Base-by-base conservation (phyloP, 179 eudicot species). In the Vitellaria paradoxa region DNA sequence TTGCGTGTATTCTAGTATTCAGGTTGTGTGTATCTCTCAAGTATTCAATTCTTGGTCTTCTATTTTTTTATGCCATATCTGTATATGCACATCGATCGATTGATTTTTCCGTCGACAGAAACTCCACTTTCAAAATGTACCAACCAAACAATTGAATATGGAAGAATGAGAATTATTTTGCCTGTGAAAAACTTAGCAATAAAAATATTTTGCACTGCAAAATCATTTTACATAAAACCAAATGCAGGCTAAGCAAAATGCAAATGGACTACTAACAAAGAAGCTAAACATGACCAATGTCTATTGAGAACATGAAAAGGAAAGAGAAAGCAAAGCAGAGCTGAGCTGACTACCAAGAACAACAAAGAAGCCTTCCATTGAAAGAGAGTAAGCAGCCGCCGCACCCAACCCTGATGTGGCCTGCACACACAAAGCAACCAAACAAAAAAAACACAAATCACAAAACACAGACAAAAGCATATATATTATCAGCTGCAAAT, bases 331-430 rank as follows among this genome's bases (percentile, higher is more conserved):
- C 8, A 62, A 21, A 18, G 77, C 18, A 30, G n/a, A n/a, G n/a
- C n/a, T 2, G 12, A 56, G 13, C n/a, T 65, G 42, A 70, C 26
- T 86, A 95, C 99, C 94, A 64, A 95, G 82, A 77, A 95, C 87
- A 74, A 95, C 93, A 46, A 72, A 87, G 84, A 88, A 93, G 30
- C 94, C 97, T 77, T 91, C 89, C 82, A 80, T 85, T 11, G 97
- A 84, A 42, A 95, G 90, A 69, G 89, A 88, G 80, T 83, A 79
- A 26, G 94, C 92, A 65, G 92, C 86, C 61, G 94, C 97, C 64
- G 94, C 97, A 70, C 99, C 99, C 71, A 95, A 84, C 52, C 97
- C 97, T 56, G 99, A 95, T 21, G 97, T 88, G 9, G 97, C 97
- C 97, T 93, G 78, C 78, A 82, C 70, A 70, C 72, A 15, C 21